Evolutionary conservation across 352 stramenopile species (phyloP).

Genomic region (Pythium myriotylum): DNA sequence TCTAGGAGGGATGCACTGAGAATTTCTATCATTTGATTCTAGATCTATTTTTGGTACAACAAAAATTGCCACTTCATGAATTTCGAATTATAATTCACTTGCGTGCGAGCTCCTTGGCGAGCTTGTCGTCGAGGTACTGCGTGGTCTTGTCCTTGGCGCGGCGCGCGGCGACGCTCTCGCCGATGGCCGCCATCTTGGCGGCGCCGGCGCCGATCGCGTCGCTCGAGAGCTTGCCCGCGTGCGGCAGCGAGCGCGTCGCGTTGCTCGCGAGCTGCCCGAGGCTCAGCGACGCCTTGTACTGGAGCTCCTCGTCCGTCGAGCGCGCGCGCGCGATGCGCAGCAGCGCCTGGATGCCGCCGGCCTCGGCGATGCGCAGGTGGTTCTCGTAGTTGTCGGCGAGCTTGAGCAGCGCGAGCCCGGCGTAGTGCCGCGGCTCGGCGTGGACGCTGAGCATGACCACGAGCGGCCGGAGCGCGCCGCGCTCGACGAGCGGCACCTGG

Average conservation of each 20-base stretch:
- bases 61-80: too few relatives aligned
- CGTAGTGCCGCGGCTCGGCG: conserved; percentile 94
- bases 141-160: conserved; percentile 72
- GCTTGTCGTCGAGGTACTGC: conserved; percentile 85
- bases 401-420: conserved; percentile 95
- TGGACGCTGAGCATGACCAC: conserved; percentile 96
- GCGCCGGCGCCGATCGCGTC: conserved; percentile 65
- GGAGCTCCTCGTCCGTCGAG: conserved; percentile 92
- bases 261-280: conserved; percentile 93
- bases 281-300: conserved; percentile 95
- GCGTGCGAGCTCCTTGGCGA: conserved; percentile 12
- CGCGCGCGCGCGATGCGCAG: conserved; percentile 90
- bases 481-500: conserved; percentile 91
- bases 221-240: conserved; percentile 54
- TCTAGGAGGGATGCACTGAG: too few relatives aligned
- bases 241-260: conserved; percentile 75
- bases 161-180: conserved; percentile 63
- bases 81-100: neutral
- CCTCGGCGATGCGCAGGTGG: conserved; percentile 94
- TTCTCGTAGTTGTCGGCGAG: conserved; percentile 98
- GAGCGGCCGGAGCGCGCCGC: conserved; percentile 91
- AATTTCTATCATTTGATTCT: neutral
- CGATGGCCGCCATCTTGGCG: conserved; percentile 80
- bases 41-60: conserved; percentile 5
- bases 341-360: conserved; percentile 95